Evolutionary conservation across 768 basidiomycete species (phyloP), one percentile per base, ranked within the genome.

Genomic region (Xanthoconium purpureum): DNA sequence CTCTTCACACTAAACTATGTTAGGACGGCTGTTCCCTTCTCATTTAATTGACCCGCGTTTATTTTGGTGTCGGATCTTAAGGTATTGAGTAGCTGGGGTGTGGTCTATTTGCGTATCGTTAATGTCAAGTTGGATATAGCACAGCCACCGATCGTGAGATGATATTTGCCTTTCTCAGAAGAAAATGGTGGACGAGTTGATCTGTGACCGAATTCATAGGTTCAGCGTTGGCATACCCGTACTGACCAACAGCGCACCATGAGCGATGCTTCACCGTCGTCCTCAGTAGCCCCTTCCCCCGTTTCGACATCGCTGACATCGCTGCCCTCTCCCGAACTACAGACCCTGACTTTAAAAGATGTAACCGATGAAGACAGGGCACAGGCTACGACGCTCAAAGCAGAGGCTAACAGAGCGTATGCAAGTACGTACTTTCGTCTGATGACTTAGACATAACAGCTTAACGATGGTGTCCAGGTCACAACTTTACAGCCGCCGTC

Each of bases 381-480:
- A 36, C 80, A 82, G 63, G 91, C 94, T 2, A 72, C 80, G 7
- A 78, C 78, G 63, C 69, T 97, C 55, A 99, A 98, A 73, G 82
- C 78, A 8, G 80, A 88, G 58, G 97, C 95, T 11, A 98, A 98
- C 77, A 85, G 86, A 65, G 89, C 92, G 5, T 99, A 98, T 65
- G 73, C 77, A 46, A 76, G 91, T 89, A 69, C 11, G 67, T 52
- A 5, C 13, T 33, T 17, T 17, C 3, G 13, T 50, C 24, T 29
- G 47, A 57, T 52, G 24, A 24, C 24, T 24, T 30, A 17, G 6
- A 13, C 20, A 47, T 10, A 32, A 24, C 35, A 50, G 13, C 24
- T 30, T 50, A 30, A 56, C 50, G 55, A 57, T 58, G 36, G 35
- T 12, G n/a, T 51, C 30, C 55, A 79, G 91, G 73, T 46, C 89